Conservation (phyloP, 352 stramenopile genomes). For the Peronospora tabacina region DNA sequence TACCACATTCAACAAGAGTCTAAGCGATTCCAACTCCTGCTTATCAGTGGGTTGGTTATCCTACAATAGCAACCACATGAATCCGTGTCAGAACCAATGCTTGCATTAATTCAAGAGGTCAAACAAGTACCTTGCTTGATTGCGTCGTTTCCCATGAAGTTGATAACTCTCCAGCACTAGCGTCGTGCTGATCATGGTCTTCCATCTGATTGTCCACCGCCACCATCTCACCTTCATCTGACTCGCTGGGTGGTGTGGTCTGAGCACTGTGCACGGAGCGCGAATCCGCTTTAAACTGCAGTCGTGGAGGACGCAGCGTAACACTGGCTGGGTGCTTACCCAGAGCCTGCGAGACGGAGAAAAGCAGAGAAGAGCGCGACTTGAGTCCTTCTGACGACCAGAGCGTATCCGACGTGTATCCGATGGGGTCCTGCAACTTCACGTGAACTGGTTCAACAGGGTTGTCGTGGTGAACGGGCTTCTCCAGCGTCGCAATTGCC, state of each 20-base stretch:
- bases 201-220: slow-evolving; percentile 41
- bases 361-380: slow-evolving; percentile 40
- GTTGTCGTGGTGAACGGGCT: slow-evolving; percentile 35
- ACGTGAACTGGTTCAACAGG: slow-evolving; percentile 44
- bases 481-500: slow-evolving; percentile 21
- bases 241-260: slow-evolving; percentile 21
- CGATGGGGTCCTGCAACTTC: slow-evolving; percentile 46
- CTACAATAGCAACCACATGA: slow-evolving; percentile 13
- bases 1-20: slow-evolving; percentile 24
- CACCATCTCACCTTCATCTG: slow-evolving; percentile 18
- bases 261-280: slow-evolving; percentile 23
- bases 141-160: slow-evolving; percentile 14
- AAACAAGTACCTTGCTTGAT: slow-evolving; percentile 22
- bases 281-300: slow-evolving; percentile 17
- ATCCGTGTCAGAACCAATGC: slow-evolving; percentile 5
- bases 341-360: slow-evolving; percentile 28
- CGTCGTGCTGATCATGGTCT: slow-evolving; percentile 14
- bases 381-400: slow-evolving; percentile 60
- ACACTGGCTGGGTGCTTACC: slow-evolving; percentile 22
- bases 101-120: slow-evolving; percentile 1
- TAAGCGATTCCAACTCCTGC: slow-evolving; percentile 20
- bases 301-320: slow-evolving; percentile 20
- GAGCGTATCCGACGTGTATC: slow-evolving; percentile 34
- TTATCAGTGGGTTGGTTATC: slow-evolving; percentile 21
- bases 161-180: slow-evolving; percentile 5